These are phyloP conservation scores for Starmerella tilneyi DNA, from an alignment of 805 yeast species.

Conservation along the genomic window DNA sequence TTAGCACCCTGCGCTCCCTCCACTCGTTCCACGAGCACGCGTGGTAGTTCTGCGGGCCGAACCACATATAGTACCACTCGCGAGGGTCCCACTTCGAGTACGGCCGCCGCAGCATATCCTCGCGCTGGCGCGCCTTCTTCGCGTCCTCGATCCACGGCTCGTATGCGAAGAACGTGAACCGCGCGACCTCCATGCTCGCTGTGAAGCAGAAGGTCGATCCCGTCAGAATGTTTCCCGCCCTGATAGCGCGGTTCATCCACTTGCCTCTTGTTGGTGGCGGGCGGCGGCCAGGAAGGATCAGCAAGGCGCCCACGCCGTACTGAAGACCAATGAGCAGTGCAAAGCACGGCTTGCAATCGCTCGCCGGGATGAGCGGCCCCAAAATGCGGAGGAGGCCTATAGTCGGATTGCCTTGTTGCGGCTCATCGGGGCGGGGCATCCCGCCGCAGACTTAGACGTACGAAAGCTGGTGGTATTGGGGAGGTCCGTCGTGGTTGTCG, in stretches of 20 bases:
- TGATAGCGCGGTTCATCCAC: constrained; percentile 29
- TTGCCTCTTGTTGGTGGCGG: constrained; percentile 18
- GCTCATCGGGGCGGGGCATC: not conserved
- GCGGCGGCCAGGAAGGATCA: constrained; percentile 23
- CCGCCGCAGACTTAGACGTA: no score
- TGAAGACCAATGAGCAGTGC: constrained; percentile 46
- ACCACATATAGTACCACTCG: constrained; percentile 43
- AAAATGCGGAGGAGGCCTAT: constrained; percentile 50
- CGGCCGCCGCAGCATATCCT: not conserved
- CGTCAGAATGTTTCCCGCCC: constrained; percentile 29
- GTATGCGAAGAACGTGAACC: constrained; percentile 35
- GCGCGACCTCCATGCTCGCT: constrained; percentile 46
- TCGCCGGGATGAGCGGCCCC: constrained; percentile 68
- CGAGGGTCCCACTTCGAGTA: constrained; percentile 4
- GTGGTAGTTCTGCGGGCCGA: constrained; percentile 49
- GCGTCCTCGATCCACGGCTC: constrained; percentile 75
- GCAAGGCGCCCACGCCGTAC: constrained; percentile 38
- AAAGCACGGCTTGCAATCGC: constrained; percentile 50
- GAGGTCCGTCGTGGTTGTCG: no score
- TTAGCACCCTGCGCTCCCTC: constrained; percentile 23
- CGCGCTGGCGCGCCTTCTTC: constrained; percentile 24
- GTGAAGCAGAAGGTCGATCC: constrained; percentile 45
- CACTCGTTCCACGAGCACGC: constrained; percentile 38
- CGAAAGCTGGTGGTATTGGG: no score
- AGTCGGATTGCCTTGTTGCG: constrained; percentile 36